Base-by-base conservation (phyloP, 345 rosid species). In the Eucalyptus globulus region DNA sequence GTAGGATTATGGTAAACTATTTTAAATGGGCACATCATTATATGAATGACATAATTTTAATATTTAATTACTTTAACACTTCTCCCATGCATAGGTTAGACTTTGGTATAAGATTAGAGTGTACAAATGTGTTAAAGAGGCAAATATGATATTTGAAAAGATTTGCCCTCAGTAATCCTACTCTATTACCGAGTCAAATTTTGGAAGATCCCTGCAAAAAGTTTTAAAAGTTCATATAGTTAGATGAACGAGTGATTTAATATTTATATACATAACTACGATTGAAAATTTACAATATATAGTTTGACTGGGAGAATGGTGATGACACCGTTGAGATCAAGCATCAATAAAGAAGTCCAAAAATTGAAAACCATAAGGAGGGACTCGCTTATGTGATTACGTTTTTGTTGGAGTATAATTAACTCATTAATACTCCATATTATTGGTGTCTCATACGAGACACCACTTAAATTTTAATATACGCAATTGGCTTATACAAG, bases 221-320 rank as follows among this genome's bases (percentile, higher is more conserved):
- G 45, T 9, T 72, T 72, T 22, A 3, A 37, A 37, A 72, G 81
- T 19, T 34, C 3, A 6, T 34, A 37, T 19, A 17, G 4, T 37
- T 37, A 72, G 37, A 72, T 37, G 13, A 37, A 19, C 0, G 8
- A 10, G 45, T 37, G 81, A 8, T 37, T 19, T 19, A 19, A 31
- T 37, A 19, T 10, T 16, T 37, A 1, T 34, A 0, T 37, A 16
- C 40, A 2, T 19, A 72, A 37, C 5, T 17, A 43, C 1, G 1
- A 72, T 3, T 10, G 81, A 31, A 72, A 37, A 31, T 72, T 69
- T 37, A 37, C 14, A 11, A 72, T 34, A 3, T 37, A 10, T 37
- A 37, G 26, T 72, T 72, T 72, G 45, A 72, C 1, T 5, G 14
- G 81, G 26, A 34, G 26, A 72, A 10, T 72, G 45, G 45, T 3